Conservation (phyloP, 2,329 filamentous ascomycete genomes). For the Zymoseptoria crescenta region DNA sequence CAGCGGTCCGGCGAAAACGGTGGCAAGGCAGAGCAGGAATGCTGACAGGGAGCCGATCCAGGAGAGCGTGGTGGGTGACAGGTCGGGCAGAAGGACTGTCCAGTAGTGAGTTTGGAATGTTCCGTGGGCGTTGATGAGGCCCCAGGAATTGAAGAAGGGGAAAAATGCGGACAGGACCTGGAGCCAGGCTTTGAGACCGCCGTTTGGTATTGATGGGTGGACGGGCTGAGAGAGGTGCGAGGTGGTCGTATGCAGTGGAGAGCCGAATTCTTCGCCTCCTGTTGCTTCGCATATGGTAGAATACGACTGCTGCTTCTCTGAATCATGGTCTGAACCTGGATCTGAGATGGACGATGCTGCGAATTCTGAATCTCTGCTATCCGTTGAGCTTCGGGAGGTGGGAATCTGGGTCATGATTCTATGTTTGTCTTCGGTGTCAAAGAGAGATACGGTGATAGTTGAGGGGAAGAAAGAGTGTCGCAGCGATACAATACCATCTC, state of each 20-base stretch:
- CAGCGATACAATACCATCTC: neutral
- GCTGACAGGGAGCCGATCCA: conserved; percentile 45
- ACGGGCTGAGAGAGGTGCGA: conserved; percentile 18
- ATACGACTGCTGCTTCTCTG: conserved; percentile 7
- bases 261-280: conserved; percentile 9
- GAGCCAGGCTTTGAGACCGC: conserved; percentile 38
- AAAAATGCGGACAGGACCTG: conserved; percentile 39
- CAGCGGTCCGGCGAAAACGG: conserved; percentile 43
- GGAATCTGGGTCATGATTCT: neutral
- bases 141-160: conserved; percentile 39
- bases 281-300: neutral
- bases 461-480: neutral
- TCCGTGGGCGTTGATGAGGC: conserved; percentile 37
- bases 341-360: neutral
- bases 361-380: neutral
- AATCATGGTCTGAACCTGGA: neutral
- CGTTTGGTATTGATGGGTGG: conserved; percentile 29
- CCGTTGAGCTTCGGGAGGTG: neutral
- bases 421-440: neutral
- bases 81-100: conserved; percentile 6
- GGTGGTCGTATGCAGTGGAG: conserved; percentile 15
- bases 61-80: conserved; percentile 30
- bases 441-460: neutral
- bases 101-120: conserved; percentile 26
- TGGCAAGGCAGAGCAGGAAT: conserved; percentile 43